Evolutionary conservation across 306 rosid genomes (phyloP), one percentile per base, ranked within the genome.

Genomic region (Glycyrrhiza uralensis): DNA sequence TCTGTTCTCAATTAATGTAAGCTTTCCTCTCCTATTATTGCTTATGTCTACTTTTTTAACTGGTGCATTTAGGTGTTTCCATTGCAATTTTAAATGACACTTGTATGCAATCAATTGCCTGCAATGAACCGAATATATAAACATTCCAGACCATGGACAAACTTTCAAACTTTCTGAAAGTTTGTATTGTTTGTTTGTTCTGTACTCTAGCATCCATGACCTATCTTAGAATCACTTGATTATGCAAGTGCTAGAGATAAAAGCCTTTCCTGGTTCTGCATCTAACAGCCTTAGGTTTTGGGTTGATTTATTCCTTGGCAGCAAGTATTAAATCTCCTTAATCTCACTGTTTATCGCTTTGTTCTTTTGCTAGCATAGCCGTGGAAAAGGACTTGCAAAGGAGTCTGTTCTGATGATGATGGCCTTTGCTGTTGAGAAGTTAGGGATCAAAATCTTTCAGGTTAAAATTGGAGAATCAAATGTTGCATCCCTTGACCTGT

Each of bases 381-480:
- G 95, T 76, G 88, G 96, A 44, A 87, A 86, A 84, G 98, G 97
- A 61, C 85, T 87, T 69, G 97, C 85, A 59, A 91, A 86, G 84
- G 96, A 94, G 66, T 87, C 92, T 38, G 87, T 85, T 72, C 36
- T 89, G 75, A 82, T 94, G 74, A 91, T 94, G 96, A 86, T 91
- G 92, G 90, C 82, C 33, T 91, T 87, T 79, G 96, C 92, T 55
- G 66, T 89, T 64, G 81, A 82, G 80, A 86, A 79, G 44, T 74
- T 91, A 47, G 95, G 84, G 38, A 89, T 91, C 80, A 89, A 66
- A 20, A 44, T 22, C 66, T 89, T 94, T 79, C 87, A 24, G 7
- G 92, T 79, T 33, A 94, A 91, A 87, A 91, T 94, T 72, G 97
- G 96, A 23, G 95, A 94, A 42, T 86, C 88, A 18, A 94, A 94